Base-by-base conservation (phyloP, 2,329 filamentous ascomycete species). In the Colletotrichum musae region DNA sequence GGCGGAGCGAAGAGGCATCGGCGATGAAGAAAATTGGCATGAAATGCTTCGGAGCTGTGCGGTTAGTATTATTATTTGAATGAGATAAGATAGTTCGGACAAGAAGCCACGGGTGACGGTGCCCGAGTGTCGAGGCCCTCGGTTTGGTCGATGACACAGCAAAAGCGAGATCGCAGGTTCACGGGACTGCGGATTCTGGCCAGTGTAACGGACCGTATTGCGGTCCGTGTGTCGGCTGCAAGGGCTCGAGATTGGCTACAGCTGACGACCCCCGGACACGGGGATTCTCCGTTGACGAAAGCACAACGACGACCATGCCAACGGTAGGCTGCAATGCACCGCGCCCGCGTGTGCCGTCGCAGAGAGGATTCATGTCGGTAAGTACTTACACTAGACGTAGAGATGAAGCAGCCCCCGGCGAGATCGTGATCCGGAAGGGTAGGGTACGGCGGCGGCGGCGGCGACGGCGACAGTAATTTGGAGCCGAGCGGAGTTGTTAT, bases 101-200 rank as follows among this genome's bases (percentile, higher is more conserved):
- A 16, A 16, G 53, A 24, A 24, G n/a, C 18, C 21, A 15, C 41
- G 24, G 53, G n/a, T 15, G 16, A 15, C 41, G 24, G 53, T 24
- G 41, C 13, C 1, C 32, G 36, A 51, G 26, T 10, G 32, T 36
- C 10, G 32, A 36, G 32, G 9, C 32, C 32, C 32, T 36, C 32
- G 32, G 32, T 36, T 10, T 61, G 24, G 53, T 72, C 77, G 79
- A 81, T 80, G 78, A 74, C 74, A 71, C 71, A 64, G 73, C 71
- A 76, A 81, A 81, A 75, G n/a, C 73, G 69, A 81, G 79, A 81
- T 81, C 73, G 57, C 16, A 73, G 64, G 60, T 72, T 76, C 72
- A 76, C 39, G 36, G 26, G n/a, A 61, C 26, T 59, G 62, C 51
- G 56, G 57, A 36, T 43, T 61, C 26, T 6, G n/a, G 12, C n/a